Base-by-base conservation (phyloP, 2,329 filamentous ascomycete genomes). In the Phyllosticta capitalensis region DNA sequence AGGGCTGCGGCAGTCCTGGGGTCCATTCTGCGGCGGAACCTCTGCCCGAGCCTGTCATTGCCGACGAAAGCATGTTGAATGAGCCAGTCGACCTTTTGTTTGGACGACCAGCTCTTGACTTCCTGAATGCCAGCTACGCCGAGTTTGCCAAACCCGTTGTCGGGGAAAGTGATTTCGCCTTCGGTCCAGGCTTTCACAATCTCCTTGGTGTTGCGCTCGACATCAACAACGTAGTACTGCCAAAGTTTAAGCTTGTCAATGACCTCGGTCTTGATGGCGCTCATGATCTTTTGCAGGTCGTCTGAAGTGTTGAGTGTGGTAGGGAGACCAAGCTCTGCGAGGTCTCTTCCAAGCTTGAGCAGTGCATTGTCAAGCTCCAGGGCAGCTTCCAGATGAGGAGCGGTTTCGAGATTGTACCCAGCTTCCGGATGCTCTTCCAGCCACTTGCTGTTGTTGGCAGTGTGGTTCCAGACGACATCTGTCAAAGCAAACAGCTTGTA, bases 391-490 rank as follows among this genome's bases (percentile, higher is more conserved):
- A 87, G 72, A 79, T 83, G 84, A 9, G 94, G 94, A 0, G 94
- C 92, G 0, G 92, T 97, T 49, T 86, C 85, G 64, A 96, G 79
- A 71, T 95, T 99, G 80, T 99, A 99, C 17, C 94, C 94, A 52
- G 91, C 88, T 67, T 99, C 94, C 0, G 95, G 94, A 69, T 99
- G 92, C 62, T 95, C 88, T 69, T 95, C 81, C 10, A 99, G 81
- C 94, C 94, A 99, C 67, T 87, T 83, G 74, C 89, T 95, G 75
- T 97, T 97, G 77, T 96, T 84, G 6, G 94, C 92, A 3, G 94
- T 99, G 76, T 99, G 94, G 69, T 99, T 99, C 79, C 94, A 91
- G 52, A 99, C 95, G 63, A 99, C 92, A 71, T 99, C 94, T 0
- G 92, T 96, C 76, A 99, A 75, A 63, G 89, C 90, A 60, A 99